Base-by-base conservation (phyloP, 2,329 filamentous ascomycete species). In the Fusarium succisae region DNA sequence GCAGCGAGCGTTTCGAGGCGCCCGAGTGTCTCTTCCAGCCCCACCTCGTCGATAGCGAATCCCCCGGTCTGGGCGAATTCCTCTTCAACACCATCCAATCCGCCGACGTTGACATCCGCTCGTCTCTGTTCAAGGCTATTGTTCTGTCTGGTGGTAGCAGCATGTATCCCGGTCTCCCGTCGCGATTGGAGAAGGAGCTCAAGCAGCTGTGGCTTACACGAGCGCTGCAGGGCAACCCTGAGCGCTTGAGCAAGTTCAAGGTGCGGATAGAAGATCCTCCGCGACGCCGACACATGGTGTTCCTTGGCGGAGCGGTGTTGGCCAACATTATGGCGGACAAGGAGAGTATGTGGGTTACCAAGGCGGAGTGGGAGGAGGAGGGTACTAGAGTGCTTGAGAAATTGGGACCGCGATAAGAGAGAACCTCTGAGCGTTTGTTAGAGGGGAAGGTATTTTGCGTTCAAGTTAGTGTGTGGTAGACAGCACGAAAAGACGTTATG, bases 311-410 rank as follows among this genome's bases (percentile, higher is more conserved):
- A 78, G 96, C 96, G 32, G 96, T 99, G 72, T 87, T 99, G 79
- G 96, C 96, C 78, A 98, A 98, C 82, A 97, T 99, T 83, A 98
- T 99, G 93, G 95, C 96, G 51, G 95, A 98, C 85, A 98, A 98
- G 86, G 94, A 98, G 83, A 93, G 92, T 82, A 98, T 98, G 96
- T 99, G 96, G 96, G 95, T 99, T 80, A 93, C 93, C 77, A 98
- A 98, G 88, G 89, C 93, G 80, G 96, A 99, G 85, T 99, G 96
- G 96, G 90, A 96, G 80, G 96, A 99, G 85, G 93, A 98, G 82
- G 96, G 96, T 44, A 82, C 93, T 43, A 89, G 93, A 66, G 92
- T 93, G 69, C 85, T 99, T 81, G 94, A 97, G 86, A 99, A 98
- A 88, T 87, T 99, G 79, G 96, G 96, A 20, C 94, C 95, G 57